Evolutionary conservation across 2,329 filamentous ascomycete genomes (phyloP), one percentile per base, ranked within the genome.

Genomic region (Pseudogymnoascus sp.): DNA sequence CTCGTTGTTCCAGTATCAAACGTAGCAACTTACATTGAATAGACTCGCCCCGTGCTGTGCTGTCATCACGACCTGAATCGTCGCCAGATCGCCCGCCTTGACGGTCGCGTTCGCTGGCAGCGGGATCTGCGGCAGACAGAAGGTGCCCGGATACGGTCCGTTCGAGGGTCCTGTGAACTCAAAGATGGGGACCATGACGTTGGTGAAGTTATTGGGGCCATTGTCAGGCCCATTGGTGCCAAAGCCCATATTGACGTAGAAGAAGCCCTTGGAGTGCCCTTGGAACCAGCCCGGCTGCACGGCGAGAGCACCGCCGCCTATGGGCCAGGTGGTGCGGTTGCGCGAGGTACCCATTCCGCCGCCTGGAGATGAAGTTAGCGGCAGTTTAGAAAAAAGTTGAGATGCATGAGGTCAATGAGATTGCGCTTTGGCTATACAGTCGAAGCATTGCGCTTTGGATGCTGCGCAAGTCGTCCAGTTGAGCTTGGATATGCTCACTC

Each of bases 211-310:
- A 5, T 78, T 75, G 0, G 95, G 93, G 64, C 75, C 71, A n/a
- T 64, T 62, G 65, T 82, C 81, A 14, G 85, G 85, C 0, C 83
- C 85, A 8, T 83, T 81, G 36, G 83, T 91, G 67, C 90, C 91
- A 68, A 93, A 86, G 68, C 95, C 95, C 63, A 97, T 82, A 79
- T 97, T 97, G 77, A 97, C 80, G 78, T 96, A 96, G 73, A 96
- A 82, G 70, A 91, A 84, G 16, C 92, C 93, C 5, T 85, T 88
- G 37, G 84, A 75, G 75, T 97, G 95, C 67, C 95, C 95, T 64
- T 88, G 86, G 80, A 97, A 97, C 95, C 95, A 97, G 71, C 93
- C 95, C 0, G 95, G 95, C 73, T 97, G 93, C 71, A 97, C 83
- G 60, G 91, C 84, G 65, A 99, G 72, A n/a, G 92, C 91, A 66